These are phyloP conservation scores for Quillaja saponaria DNA, from an alignment of 306 rosid genomes.

Conservation along the genomic window DNA sequence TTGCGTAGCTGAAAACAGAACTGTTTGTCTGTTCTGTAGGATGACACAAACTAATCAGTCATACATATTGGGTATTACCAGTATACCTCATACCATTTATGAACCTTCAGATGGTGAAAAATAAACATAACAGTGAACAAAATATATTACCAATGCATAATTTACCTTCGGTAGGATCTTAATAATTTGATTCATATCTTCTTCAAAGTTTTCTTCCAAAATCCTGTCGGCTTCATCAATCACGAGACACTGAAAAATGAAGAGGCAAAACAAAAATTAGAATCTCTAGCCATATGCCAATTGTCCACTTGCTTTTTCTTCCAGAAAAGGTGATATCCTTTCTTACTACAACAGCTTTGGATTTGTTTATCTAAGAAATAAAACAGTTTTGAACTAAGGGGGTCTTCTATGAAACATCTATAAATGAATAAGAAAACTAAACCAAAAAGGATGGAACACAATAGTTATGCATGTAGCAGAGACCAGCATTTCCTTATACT, in stretches of 20 bases:
- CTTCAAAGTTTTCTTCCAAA: slow-evolving; percentile 93
- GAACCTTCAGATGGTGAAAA: slow-evolving; percentile 13
- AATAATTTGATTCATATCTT: slow-evolving; percentile 91
- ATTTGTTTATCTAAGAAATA: too few relatives aligned
- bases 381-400: too few relatives aligned
- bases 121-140: background rate
- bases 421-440: too few relatives aligned
- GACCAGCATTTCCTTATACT: too few relatives aligned
- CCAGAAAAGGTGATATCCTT: too few relatives aligned
- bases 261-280: slow-evolving; percentile 25
- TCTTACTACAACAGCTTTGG: too few relatives aligned
- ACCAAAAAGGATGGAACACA: too few relatives aligned
- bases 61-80: background rate
- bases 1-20: slow-evolving; percentile 97
- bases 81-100: slow-evolving; percentile 2
- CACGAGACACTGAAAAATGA: slow-evolving; percentile 68
- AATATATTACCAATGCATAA: too few relatives aligned
- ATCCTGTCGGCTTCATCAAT: slow-evolving; percentile 98
- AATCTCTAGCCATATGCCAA: slow-evolving; percentile 25
- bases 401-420: too few relatives aligned
- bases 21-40: slow-evolving; percentile 88
- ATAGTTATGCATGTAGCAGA: too few relatives aligned
- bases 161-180: slow-evolving; percentile 79
- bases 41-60: slow-evolving; percentile 32
- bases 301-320: slow-evolving; percentile 7